Percentiles rank a stretch among this genome's conserved stretches.
Evolutionary conservation across 225 moss, liverwort and hornwort genomes (phyloP).

Genomic region (Physcomitrellopsis africana): DNA sequence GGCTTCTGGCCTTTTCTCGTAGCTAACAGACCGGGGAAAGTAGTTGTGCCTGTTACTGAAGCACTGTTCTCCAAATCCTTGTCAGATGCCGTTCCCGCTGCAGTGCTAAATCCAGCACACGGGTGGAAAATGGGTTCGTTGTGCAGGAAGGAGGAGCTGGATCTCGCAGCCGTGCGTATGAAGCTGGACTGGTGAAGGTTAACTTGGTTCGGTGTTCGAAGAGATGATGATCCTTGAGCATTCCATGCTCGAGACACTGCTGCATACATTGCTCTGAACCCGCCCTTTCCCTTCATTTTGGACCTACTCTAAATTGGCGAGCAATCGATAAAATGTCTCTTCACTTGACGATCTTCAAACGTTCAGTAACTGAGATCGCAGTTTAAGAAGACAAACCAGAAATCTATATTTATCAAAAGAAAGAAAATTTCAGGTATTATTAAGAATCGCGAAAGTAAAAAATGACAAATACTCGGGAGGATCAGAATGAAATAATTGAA

Average conservation of each 20-base stretch:
- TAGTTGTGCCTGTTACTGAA: not conserved
- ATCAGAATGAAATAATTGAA: not conserved
- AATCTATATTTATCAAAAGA: not conserved
- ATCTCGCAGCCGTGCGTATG: not conserved
- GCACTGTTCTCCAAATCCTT: slow-evolving; percentile 20
- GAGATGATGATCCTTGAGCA: slow-evolving; percentile 5
- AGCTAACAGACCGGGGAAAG: slow-evolving; percentile 30
- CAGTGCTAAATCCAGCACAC: slow-evolving; percentile 26
- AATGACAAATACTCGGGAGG: no score
- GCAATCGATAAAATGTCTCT: not conserved
- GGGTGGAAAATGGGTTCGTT: not conserved
- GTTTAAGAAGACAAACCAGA: not conserved
- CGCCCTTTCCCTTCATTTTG: slow-evolving; percentile 30
- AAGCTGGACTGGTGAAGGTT: not conserved
- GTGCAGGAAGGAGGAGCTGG: not conserved
- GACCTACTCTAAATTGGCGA: not conserved
- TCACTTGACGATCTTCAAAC: slow-evolving; percentile 2
- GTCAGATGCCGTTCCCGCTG: slow-evolving; percentile 16
- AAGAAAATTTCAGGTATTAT: not conserved
- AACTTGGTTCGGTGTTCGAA: not conserved
- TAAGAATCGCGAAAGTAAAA: not conserved
- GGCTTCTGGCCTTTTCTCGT: slow-evolving; percentile 64
- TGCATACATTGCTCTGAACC: slow-evolving; percentile 15
- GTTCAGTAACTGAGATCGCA: not conserved
- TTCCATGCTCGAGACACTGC: slow-evolving; percentile 19